A percentile compares a stretch with the other conserved stretches of the same genome.
Conservation (phyloP, 345 rosid species). For the Microcos paniculata region DNA sequence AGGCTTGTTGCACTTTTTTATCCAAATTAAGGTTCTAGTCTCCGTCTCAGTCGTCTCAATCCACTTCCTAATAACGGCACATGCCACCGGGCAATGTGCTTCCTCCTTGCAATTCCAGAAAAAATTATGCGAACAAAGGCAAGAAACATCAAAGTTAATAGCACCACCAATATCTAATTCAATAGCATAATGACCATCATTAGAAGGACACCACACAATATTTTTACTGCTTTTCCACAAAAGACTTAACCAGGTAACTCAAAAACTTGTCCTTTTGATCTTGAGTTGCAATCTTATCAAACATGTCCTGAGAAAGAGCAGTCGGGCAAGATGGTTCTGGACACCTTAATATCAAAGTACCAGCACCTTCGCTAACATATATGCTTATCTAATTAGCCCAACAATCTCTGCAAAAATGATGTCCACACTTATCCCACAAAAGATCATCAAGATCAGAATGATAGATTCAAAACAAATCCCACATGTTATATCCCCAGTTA, state of each 20-base stretch:
- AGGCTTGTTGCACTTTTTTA: not conserved
- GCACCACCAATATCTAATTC: too few species aligned
- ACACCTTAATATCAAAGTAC: not conserved
- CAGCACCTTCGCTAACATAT: too few species aligned
- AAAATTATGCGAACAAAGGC: not conserved
- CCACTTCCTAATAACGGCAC: not conserved
- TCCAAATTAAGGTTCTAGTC: not conserved
- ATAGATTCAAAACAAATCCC: not conserved
- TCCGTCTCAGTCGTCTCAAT: not conserved
- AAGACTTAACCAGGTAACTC: not conserved
- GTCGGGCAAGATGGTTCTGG: not conserved
- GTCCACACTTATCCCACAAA: not conserved
- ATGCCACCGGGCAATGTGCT: not conserved
- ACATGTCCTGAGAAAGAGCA: not conserved
- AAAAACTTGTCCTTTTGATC: not conserved
- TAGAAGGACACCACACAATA: not conserved
- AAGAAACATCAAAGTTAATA: not conserved
- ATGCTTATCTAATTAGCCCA: not conserved
- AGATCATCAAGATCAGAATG: not conserved
- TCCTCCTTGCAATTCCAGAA: constrained; percentile 3
- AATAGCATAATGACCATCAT: not conserved
- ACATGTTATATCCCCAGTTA: not conserved
- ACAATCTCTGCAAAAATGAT: not conserved
- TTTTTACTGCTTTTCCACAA: not conserved
- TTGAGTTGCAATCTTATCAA: not conserved